Evolutionary conservation across 352 stramenopile species (phyloP).

Genomic region (Globisporangium lucens): DNA sequence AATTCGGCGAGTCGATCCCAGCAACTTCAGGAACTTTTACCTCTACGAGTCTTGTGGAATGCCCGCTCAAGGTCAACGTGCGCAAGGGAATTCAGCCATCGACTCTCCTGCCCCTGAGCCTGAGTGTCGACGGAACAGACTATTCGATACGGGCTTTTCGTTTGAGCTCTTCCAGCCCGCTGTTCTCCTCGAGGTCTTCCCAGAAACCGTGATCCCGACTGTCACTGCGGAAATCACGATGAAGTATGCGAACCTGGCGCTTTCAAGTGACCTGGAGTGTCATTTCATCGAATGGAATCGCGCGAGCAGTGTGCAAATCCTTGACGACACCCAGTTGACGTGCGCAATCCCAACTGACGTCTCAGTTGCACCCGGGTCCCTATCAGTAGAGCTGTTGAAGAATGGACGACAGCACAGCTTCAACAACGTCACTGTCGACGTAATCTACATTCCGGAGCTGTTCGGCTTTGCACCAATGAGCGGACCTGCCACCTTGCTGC

Average conservation of each 20-base stretch:
- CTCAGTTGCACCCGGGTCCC: conserved; percentile 13
- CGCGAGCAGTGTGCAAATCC: conserved; percentile 25
- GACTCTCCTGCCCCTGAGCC: conserved; percentile 17
- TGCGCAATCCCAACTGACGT: conserved; percentile 18
- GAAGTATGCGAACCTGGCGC: conserved; percentile 17
- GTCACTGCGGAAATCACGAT: conserved; percentile 25
- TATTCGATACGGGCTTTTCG: conserved; percentile 31
- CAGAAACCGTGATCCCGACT: conserved; percentile 24
- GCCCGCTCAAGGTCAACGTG: background rate
- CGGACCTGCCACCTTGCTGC: background rate
- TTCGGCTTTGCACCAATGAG: conserved; percentile 29
- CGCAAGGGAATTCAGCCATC: background rate
- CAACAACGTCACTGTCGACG: conserved; percentile 25
- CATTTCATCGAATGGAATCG: conserved; percentile 26
- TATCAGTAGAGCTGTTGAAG: conserved; percentile 22
- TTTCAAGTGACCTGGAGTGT: conserved; percentile 27
- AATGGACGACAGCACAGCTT: conserved; percentile 21
- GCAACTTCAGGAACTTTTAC: background rate
- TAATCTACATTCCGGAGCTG: conserved; percentile 29
- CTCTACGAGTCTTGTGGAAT: conserved; percentile 8
- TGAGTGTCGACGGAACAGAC: conserved; percentile 27
- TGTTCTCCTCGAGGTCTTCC: conserved; percentile 18
- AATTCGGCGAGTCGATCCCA: conserved; percentile 21
- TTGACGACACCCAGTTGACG: conserved; percentile 19
- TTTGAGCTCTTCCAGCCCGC: conserved; percentile 29